Evolutionary conservation across 2,329 filamentous ascomycete species (phyloP).

Genomic region (Cephalotrichum gorgonifer): DNA sequence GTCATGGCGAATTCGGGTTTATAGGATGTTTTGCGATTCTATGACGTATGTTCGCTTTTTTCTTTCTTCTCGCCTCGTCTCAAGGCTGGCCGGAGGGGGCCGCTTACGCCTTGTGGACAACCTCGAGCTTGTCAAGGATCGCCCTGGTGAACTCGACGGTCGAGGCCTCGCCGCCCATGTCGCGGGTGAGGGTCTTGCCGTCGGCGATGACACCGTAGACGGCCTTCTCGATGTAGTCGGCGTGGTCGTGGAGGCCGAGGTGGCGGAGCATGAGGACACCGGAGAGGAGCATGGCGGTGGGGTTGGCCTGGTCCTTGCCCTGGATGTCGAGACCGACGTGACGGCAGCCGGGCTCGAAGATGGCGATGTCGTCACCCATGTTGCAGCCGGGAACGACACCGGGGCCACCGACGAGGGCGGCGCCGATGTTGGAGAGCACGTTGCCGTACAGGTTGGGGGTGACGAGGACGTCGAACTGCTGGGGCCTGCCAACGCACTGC

Average conservation of each 20-base stretch:
- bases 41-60: too few relatives aligned
- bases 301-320: slow-evolving; percentile 99
- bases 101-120: slow-evolving; percentile 35
- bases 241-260: slow-evolving; percentile 93
- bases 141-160: slow-evolving; percentile 94
- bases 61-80: neutral
- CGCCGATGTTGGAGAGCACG: slow-evolving; percentile 97
- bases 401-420: slow-evolving; percentile 90
- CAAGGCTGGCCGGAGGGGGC: neutral
- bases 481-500: slow-evolving; percentile 92
- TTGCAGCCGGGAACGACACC: slow-evolving; percentile 98
- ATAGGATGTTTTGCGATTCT: too few relatives aligned
- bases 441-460: slow-evolving; percentile 99
- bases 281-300: slow-evolving; percentile 87
- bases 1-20: too few relatives aligned
- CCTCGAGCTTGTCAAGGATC: slow-evolving; percentile 92
- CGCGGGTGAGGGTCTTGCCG: slow-evolving; percentile 78
- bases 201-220: slow-evolving; percentile 72
- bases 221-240: slow-evolving; percentile 93
- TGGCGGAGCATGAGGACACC: slow-evolving; percentile 96
- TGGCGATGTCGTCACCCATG: slow-evolving; percentile 96
- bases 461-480: slow-evolving; percentile 99
- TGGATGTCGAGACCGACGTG: slow-evolving; percentile 99
- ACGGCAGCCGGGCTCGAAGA: slow-evolving; percentile 98
- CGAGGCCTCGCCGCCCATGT: slow-evolving; percentile 86